Conservation (phyloP, 495 filamentous ascomycete genomes). For the Neurospora intermedia region DNA sequence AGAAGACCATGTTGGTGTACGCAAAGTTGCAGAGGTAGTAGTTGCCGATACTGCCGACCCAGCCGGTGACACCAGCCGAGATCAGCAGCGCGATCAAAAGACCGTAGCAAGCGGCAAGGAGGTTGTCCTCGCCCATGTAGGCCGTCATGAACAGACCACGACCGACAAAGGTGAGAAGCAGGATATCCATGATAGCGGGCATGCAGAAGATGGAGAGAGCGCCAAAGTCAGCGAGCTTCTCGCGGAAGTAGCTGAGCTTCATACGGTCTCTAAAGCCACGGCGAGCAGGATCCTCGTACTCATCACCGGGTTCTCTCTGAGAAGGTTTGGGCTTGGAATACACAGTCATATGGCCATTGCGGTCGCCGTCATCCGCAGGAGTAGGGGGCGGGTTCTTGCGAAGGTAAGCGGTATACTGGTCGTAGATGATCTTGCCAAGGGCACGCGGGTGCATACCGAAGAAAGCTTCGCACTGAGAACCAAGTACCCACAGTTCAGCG, state of each 20-base stretch:
- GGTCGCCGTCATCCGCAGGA: background rate
- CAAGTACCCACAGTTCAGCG: conserved; percentile 19
- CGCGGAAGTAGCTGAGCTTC: background rate
- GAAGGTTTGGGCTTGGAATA: conserved; percentile 15
- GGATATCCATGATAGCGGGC: conserved; percentile 17
- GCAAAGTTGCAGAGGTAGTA: conserved; percentile 22
- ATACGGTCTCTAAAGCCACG: background rate
- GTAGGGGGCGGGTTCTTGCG: conserved; percentile 6
- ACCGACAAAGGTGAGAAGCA: conserved; percentile 16
- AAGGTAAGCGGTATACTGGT: conserved; percentile 8
- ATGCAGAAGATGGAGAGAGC: conserved; percentile 20
- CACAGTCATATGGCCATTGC: conserved; percentile 11
- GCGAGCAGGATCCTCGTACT: background rate
- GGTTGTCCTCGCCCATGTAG: conserved; percentile 13
- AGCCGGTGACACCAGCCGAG: conserved; percentile 20
- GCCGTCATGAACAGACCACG: conserved; percentile 22
- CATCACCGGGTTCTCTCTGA: background rate
- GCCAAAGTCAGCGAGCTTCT: conserved; percentile 12
- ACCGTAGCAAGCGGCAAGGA: conserved; percentile 13
- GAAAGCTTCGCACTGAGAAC: conserved; percentile 20
- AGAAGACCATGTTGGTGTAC: conserved; percentile 22
- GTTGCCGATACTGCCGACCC: conserved; percentile 22
- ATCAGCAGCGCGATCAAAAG: conserved; percentile 17
- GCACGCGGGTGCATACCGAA: conserved; percentile 14
- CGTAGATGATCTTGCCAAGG: conserved; percentile 16